Evolutionary conservation across 106 monocot genomes (phyloP), one percentile per base, ranked within the genome.

Genomic region (Posidonia australis): DNA sequence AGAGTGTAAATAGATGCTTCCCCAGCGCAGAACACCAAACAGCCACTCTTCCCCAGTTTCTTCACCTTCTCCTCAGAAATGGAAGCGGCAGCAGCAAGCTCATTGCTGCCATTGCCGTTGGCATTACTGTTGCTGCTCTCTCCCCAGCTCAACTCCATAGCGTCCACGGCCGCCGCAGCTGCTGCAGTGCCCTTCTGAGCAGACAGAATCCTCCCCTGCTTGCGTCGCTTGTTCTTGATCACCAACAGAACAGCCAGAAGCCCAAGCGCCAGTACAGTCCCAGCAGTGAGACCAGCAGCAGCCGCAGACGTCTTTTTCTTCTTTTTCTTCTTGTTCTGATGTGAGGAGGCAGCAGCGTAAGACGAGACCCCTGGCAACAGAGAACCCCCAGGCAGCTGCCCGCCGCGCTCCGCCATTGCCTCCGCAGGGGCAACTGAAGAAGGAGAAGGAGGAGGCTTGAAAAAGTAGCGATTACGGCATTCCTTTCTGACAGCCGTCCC

Each of bases 11-110:
- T 69, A 31, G 65, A 69, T 2, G 74, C 77, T 73, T 89, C 93
- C 20, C 83, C 93, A 0, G 83, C 93, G 47, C 87, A 92, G 64
- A 92, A 92, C 36, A 77, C 81, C 58, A 92, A 71, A 64, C 82
- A 65, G 45, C 92, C 92, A 23, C 84, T 84, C 72, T 77, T 80
- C 69, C 80, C 84, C 63, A 82, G 43, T 63, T 64, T 78, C 77
- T 74, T 80, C 72, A 67, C 78, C 67, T 78, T 89, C 44, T 79
- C 83, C 66, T 83, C 81, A 20, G 85, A 41, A 62, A 76, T 58
- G 54, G 63, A 67, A 4, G 77, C 66, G n/a, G 72, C 70, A 5
- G 58, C 76, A 3, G 76, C 77, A 13, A 72, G 54, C 51, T 80
- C 58, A 54, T 80, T 77, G 32, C 71, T 67, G 61, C 44, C 64